These are phyloP conservation scores for Aspergillus felis DNA, from an alignment of 2,329 filamentous ascomycete genomes.

Conservation along the genomic window DNA sequence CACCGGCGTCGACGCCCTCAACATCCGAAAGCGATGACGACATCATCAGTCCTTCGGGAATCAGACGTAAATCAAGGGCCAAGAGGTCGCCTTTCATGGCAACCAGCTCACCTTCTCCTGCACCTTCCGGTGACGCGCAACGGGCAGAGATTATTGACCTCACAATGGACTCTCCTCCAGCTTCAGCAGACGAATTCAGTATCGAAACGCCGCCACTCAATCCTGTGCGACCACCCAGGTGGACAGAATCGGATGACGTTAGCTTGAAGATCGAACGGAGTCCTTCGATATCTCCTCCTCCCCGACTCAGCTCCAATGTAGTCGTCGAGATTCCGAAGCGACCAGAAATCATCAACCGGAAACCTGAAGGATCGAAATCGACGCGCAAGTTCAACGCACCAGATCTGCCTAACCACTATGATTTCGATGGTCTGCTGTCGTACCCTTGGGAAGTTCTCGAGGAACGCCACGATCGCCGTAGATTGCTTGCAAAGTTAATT, in stretches of 20 bases:
- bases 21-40: constrained; percentile 21
- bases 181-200: constrained; percentile 18
- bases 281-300: constrained; percentile 16
- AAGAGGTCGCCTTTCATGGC: constrained; percentile 6
- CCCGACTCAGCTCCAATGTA: constrained; percentile 6
- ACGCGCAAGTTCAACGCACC: neutral
- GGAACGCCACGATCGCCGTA: constrained; percentile 34
- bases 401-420: constrained; percentile 15
- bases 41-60: constrained; percentile 19
- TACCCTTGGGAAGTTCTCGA: constrained; percentile 37
- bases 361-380: neutral
- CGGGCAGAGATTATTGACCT: neutral
- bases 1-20: constrained; percentile 3
- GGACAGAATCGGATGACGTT: constrained; percentile 6
- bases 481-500: constrained; percentile 31
- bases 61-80: constrained; percentile 10
- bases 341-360: neutral
- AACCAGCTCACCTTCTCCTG: constrained; percentile 6
- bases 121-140: neutral
- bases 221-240: constrained; percentile 13
- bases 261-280: constrained; percentile 3
- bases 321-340: constrained; percentile 5
- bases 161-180: constrained; percentile 3
- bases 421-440: constrained; percentile 24
- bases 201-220: constrained; percentile 37